Evolutionary conservation across 2,329 filamentous ascomycete species (phyloP).

Genomic region (Pseudogymnoascus verrucosus): DNA sequence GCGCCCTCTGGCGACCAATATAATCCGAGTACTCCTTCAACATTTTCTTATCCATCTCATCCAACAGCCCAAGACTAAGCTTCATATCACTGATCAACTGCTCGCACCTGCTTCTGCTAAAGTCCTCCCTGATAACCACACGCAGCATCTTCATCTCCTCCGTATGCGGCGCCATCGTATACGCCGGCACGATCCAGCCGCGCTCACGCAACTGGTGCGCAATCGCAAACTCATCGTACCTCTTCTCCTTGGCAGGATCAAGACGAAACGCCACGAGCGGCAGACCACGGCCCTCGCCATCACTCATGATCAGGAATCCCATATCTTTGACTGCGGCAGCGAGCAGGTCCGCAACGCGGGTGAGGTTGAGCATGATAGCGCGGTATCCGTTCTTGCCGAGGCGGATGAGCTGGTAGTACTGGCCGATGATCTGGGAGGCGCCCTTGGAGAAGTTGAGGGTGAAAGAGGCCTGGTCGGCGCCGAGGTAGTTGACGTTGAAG

Average conservation of each 20-base stretch:
- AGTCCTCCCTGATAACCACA: slow-evolving; percentile 88
- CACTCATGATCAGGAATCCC: slow-evolving; percentile 83
- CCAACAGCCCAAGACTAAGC: slow-evolving; percentile 62
- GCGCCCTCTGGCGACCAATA: slow-evolving; percentile 35
- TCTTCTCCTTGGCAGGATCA: slow-evolving; percentile 34
- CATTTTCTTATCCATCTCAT: slow-evolving; percentile 64
- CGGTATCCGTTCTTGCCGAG: slow-evolving; percentile 89
- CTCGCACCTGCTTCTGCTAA: slow-evolving; percentile 75
- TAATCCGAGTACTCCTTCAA: slow-evolving; percentile 63
- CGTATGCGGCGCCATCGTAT: slow-evolving; percentile 92
- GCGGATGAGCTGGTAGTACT: slow-evolving; percentile 96
- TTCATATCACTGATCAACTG: slow-evolving; percentile 70
- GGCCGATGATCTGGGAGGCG: slow-evolving; percentile 87
- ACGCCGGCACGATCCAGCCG: slow-evolving; percentile 90
- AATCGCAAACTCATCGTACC: slow-evolving; percentile 66
- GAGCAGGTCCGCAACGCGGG: slow-evolving; percentile 81
- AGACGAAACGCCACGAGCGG: slow-evolving; percentile 88
- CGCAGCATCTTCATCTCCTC: slow-evolving; percentile 82
- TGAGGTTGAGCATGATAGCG: slow-evolving; percentile 90
- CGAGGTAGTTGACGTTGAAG: slow-evolving; percentile 99
- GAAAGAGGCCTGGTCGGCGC: slow-evolving; percentile 90
- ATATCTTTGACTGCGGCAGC: slow-evolving; percentile 62
- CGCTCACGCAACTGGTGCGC: slow-evolving; percentile 80
- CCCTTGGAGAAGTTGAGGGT: slow-evolving; percentile 97
- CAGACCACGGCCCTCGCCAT: slow-evolving; percentile 67